Conservation (phyloP, 345 rosid genomes). For the Pelargonium nanum region DNA sequence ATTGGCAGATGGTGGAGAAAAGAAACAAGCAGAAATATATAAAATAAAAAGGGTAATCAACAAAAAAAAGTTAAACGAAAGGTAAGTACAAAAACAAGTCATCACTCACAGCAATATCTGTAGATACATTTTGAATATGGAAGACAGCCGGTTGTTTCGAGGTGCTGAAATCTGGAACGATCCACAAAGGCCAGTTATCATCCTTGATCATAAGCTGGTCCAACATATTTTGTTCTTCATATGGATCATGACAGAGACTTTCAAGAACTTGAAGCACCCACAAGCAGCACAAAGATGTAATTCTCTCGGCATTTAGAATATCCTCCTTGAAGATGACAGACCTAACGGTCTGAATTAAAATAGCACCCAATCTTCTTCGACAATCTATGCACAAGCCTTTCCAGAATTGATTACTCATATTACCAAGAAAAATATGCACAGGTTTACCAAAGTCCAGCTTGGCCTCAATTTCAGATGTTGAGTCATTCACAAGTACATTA, state of each 20-base stretch:
- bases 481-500: slow-evolving; percentile 25
- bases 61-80: background rate
- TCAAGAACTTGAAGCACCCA: slow-evolving; percentile 58
- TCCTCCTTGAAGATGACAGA: slow-evolving; percentile 48
- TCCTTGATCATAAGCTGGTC: slow-evolving; percentile 55
- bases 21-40: background rate
- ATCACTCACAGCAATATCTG: slow-evolving; percentile 27
- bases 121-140: slow-evolving; percentile 8
- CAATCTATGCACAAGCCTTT: slow-evolving; percentile 31
- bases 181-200: slow-evolving; percentile 78
- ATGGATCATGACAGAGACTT: slow-evolving; percentile 40
- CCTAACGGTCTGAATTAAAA: slow-evolving; percentile 44
- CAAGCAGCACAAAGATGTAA: slow-evolving; percentile 45
- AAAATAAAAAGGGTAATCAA: background rate
- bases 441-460: slow-evolving; percentile 35
- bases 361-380: slow-evolving; percentile 35
- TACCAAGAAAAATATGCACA: slow-evolving; percentile 30
- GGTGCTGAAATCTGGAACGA: slow-evolving; percentile 33
- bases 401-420: slow-evolving; percentile 43
- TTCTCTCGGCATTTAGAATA: slow-evolving; percentile 26
- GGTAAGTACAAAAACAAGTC: background rate
- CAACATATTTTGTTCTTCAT: slow-evolving; percentile 50
- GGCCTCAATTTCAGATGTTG: slow-evolving; percentile 20
- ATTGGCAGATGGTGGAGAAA: background rate
- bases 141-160: slow-evolving; percentile 11